Conservation (phyloP, 2,329 filamentous ascomycete genomes). For the Ophiostoma australiae region DNA sequence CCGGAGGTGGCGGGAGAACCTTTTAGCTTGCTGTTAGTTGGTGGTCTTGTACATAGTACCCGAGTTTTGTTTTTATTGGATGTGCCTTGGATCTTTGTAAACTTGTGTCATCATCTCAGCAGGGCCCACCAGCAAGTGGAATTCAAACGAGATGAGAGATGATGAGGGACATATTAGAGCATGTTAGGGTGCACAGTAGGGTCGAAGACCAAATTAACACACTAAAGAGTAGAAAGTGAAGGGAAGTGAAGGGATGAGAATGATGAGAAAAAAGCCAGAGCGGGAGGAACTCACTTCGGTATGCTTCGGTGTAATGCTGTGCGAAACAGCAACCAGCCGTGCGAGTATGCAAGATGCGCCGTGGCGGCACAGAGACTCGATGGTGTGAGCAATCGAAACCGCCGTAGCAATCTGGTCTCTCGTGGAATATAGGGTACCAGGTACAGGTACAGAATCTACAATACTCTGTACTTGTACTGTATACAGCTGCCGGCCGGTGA, state of each 20-base stretch:
- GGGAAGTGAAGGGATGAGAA: background rate
- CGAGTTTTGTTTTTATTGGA: background rate
- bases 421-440: background rate
- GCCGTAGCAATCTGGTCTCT: background rate
- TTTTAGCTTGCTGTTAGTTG: constrained; percentile 10
- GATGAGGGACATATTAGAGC: background rate
- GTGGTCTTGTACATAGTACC: background rate
- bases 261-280: background rate
- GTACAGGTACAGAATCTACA: background rate
- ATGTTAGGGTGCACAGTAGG: background rate
- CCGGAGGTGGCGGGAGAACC: constrained; percentile 4
- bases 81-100: constrained; percentile 3
- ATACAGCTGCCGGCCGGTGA: background rate
- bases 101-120: constrained; percentile 7
- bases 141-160: background rate
- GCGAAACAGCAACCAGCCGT: background rate
- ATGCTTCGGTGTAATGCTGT: constrained; percentile 8
- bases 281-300: constrained; percentile 1
- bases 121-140: constrained; percentile 12
- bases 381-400: background rate
- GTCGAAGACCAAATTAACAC: background rate
- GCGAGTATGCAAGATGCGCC: background rate
- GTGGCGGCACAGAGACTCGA: background rate
- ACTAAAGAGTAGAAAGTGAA: background rate
- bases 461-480: background rate